Base-by-base conservation (phyloP, 306 rosid genomes). In the Abrus pulchellus region DNA sequence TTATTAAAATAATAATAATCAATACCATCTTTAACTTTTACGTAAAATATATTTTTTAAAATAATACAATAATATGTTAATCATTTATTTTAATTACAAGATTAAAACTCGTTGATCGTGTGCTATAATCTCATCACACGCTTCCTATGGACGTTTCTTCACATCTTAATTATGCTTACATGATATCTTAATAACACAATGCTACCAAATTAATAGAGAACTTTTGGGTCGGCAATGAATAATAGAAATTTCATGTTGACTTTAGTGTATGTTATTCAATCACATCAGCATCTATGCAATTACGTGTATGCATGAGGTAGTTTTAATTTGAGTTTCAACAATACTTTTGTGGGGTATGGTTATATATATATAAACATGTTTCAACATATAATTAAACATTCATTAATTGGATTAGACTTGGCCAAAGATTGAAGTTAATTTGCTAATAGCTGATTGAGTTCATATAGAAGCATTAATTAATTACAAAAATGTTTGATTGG, bases 221-320 rank as follows among this genome's bases (percentile, higher is more conserved):
- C 34, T 60, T 57, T 43, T 68, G n/a, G 30, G 70, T 9, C 12
- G 64, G 40, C 74, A 61, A 44, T 74, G 43, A 43, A 54, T 41
- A 9, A 72, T 79, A 36, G 11, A 79, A 78, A 44, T 32, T 33
- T 52, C 68, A 74, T 10, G 82, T 68, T 74, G 87, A 79, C 82
- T 79, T 82, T 45, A 20, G 45, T 5, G 57, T 41, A 14, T 74
- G 36, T 69, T 45, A 30, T 28, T 62, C 49, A 65, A 78, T 48
- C 38, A 57, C 64, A 60, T 72, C 27, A 67, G 29, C 76, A 54
- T 47, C 3, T 28, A 76, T 52, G 36, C 55, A 13, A 77, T 34
- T 55, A 62, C 55, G 75, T 77, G 63, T 33, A 65, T 63, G 72
- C 83, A 73, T 83, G 83, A 57, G 48, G 54, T 64, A 73, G 50